Evolutionary conservation across 2,329 filamentous ascomycete genomes (phyloP).

Genomic region (Periconia sp.): DNA sequence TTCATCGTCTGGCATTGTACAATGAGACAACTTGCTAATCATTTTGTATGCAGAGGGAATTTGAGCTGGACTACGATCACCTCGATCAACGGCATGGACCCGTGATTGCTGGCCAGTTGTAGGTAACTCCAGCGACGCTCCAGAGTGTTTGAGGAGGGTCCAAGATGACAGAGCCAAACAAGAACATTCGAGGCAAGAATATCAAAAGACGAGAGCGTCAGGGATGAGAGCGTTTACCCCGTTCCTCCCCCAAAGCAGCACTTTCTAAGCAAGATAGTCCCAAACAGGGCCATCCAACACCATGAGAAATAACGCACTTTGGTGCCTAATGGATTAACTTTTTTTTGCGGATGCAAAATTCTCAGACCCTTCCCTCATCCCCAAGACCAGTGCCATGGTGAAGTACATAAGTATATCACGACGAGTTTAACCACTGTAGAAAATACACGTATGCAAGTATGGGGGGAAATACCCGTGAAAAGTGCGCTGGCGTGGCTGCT

Average conservation of each 20-base stretch:
- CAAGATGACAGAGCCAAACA: neutral
- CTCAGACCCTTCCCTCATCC: too few relatives aligned
- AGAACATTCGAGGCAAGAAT: too few relatives aligned
- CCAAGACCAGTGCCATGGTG: too few relatives aligned
- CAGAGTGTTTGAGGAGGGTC: neutral
- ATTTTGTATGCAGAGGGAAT: constrained; percentile 45
- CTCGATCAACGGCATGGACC: constrained; percentile 49
- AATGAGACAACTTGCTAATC: constrained; percentile 15
- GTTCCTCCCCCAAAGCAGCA: too few relatives aligned
- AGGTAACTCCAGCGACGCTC: neutral
- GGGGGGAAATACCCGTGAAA: too few relatives aligned
- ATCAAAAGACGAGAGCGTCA: neutral
- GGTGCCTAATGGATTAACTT: neutral
- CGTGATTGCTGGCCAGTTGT: constrained; percentile 32
- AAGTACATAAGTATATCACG: too few relatives aligned
- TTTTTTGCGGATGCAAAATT: neutral
- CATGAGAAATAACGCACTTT: neutral
- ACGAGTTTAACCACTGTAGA: too few relatives aligned
- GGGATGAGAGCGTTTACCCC: neutral
- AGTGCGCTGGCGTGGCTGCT: neutral
- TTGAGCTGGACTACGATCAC: constrained; percentile 55
- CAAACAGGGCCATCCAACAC: too few relatives aligned
- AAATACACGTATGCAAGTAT: too few relatives aligned
- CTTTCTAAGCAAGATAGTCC: too few relatives aligned
- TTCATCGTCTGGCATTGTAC: constrained; percentile 4